These are phyloP conservation scores for Saccharomyces paradoxus DNA, from an alignment of 805 yeast genomes.

Conservation along the genomic window DNA sequence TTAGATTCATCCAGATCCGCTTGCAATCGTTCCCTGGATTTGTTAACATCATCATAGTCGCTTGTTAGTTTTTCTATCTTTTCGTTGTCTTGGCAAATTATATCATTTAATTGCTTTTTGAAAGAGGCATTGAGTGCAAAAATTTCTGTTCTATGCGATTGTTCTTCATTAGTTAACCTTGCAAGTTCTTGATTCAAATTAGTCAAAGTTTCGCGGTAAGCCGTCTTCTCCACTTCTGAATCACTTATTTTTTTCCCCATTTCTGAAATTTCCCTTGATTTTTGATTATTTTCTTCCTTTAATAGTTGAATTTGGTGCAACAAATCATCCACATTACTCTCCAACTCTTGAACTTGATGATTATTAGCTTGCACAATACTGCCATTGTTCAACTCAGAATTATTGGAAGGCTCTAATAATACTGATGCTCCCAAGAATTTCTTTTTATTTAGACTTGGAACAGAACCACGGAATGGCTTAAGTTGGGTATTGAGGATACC, in stretches of 20 bases:
- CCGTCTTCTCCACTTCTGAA: slow-evolving; percentile 20
- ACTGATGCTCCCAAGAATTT: background rate
- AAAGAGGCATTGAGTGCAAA: slow-evolving; percentile 19
- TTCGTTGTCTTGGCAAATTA: slow-evolving; percentile 8
- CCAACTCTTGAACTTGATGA: slow-evolving; percentile 1
- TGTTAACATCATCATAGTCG: background rate
- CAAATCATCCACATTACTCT: slow-evolving; percentile 3
- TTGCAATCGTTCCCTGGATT: background rate
- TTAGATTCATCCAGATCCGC: background rate
- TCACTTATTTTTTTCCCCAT: slow-evolving; percentile 8
- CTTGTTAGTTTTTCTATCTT: background rate
- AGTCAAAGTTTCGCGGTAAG: slow-evolving; percentile 24
- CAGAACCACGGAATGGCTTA: background rate
- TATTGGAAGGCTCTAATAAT: background rate
- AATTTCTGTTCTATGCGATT: slow-evolving; percentile 7
- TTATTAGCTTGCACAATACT: background rate
- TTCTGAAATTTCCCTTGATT: slow-evolving; percentile 1
- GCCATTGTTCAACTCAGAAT: background rate
- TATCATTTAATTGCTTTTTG: slow-evolving; percentile 11
- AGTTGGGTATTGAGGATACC: slow-evolving; percentile 27
- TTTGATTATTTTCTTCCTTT: background rate
- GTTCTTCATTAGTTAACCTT: slow-evolving; percentile 19
- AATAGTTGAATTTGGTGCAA: background rate
- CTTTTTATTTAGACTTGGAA: slow-evolving; percentile 1
- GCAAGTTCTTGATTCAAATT: slow-evolving; percentile 23